Base-by-base conservation (phyloP, 495 filamentous ascomycete species). In the Astrocystis sublimbata region DNA sequence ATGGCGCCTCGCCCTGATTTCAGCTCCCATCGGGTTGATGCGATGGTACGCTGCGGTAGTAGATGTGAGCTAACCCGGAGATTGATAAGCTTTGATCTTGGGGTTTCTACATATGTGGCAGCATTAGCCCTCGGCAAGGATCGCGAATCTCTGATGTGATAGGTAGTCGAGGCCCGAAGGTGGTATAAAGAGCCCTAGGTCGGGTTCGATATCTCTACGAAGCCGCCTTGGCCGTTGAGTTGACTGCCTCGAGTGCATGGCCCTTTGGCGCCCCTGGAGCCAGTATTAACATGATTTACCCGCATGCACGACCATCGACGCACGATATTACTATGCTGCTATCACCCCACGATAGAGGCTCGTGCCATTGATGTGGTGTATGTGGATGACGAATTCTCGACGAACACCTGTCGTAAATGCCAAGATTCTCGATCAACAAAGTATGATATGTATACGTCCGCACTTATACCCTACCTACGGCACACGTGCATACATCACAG, bases 1-100 rank as follows among this genome's bases (percentile, higher is more conserved):
- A 38, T 36, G 31, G 38, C 45, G 19, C 31, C n/a, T 60, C 58
- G 58, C 58, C 46, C 58, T 60, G 15, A 40, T 60, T 50, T 60
- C 46, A 60, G 46, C 58, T 60, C n/a, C n/a, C 33, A 33, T 59
- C 31, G 35, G 19, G 21, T 36, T 41, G 17, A 31, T 42, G 45
- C 8, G 46, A 51, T 51, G 45, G 21, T 21, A 51, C 24, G 7
- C 23, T 50, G 19, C 15, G 26, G 28, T 10, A 38, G 56, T 33
- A 38, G 2, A 19, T 55, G 35, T 12, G 33, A n/a, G 13, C n/a
- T 35, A n/a, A n/a, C n/a, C n/a, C n/a, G 8, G 17, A 35, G 17
- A 35, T 35, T 23, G 49, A 35, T 52, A 35, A 36, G n/a, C 35
- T 3, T 47, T 28, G 45, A 47, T 47, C 19, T 28, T 3, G 45